phyloP scores from a whole-genome alignment of 2,329 filamentous ascomycete species.

The Colletotrichum musicola region DNA sequence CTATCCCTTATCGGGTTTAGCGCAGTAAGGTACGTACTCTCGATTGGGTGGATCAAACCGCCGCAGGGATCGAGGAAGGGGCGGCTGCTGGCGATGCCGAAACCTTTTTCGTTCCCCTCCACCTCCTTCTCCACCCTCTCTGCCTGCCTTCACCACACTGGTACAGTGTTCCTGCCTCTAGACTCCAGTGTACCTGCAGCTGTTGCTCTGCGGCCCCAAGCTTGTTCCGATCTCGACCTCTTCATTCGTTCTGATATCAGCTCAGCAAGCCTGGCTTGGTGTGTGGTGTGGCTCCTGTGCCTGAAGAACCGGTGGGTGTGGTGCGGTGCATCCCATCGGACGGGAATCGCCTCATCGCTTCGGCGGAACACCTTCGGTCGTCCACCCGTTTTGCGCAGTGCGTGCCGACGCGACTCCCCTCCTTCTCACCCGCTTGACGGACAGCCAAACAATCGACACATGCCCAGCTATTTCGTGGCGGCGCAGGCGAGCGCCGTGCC shows the following conservation, averaged over 20 bases:
- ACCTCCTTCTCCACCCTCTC: background rate
- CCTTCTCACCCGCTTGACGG: background rate
- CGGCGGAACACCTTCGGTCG: conserved; percentile 2
- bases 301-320: conserved; percentile 25
- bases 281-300: conserved; percentile 7
- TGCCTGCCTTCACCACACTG: background rate
- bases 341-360: conserved; percentile 30
- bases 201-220: background rate
- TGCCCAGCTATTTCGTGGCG: background rate
- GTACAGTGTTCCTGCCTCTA: background rate
- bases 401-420: background rate
- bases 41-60: conserved; percentile 40
- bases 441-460: background rate
- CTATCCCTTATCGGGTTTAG: conserved; percentile 24
- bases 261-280: conserved; percentile 2
- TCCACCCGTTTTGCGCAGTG: background rate
- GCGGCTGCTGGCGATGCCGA: conserved; percentile 37
- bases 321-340: background rate
- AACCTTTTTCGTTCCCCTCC: conserved; percentile 35
- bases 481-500: background rate
- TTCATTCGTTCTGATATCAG: conserved; percentile 23
- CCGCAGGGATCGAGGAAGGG: conserved; percentile 36
- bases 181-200: background rate
- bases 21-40: background rate
- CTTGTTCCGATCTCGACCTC: background rate